phyloP scores from a whole-genome alignment of 805 yeast species.

The Teunomyces pallodes region DNA sequence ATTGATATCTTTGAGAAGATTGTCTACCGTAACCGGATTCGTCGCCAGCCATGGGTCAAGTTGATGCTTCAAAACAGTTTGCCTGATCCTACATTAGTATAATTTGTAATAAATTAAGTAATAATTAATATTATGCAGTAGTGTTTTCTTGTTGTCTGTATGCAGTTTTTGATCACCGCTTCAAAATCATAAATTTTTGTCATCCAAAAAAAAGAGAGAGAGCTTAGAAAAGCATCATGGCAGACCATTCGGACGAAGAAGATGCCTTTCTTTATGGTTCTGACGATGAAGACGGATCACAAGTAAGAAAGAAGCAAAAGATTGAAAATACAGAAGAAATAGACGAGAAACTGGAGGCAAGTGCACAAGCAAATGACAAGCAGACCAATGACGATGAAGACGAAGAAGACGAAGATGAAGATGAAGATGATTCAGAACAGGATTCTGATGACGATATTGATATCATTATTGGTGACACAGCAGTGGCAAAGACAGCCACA shows the following conservation, averaged over 20 bases:
- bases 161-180: not conserved
- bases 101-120: not conserved
- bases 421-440: slow-evolving; percentile 44
- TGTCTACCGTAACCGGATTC: slow-evolving; percentile 52
- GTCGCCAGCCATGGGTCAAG: slow-evolving; percentile 62
- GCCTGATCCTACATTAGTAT: not conserved
- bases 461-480: slow-evolving; percentile 60
- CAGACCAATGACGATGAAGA: slow-evolving; percentile 13
- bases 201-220: not conserved
- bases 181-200: not conserved
- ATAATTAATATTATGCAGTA: slow-evolving; percentile 6
- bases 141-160: not conserved
- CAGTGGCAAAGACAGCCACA: slow-evolving; percentile 16
- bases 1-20: slow-evolving; percentile 54
- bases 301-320: slow-evolving; percentile 28
- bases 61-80: slow-evolving; percentile 31
- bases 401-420: slow-evolving; percentile 41
- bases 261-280: slow-evolving; percentile 68
- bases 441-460: slow-evolving; percentile 73
- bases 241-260: slow-evolving; percentile 49
- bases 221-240: slow-evolving; percentile 7
- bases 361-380: slow-evolving; percentile 23
- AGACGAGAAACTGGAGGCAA: slow-evolving; percentile 14
- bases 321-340: slow-evolving; percentile 10
- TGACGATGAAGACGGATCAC: slow-evolving; percentile 34